Evolutionary conservation across 768 basidiomycete species (phyloP), one percentile per base, ranked within the genome.

Genomic region (Agaricus subrufescens): DNA sequence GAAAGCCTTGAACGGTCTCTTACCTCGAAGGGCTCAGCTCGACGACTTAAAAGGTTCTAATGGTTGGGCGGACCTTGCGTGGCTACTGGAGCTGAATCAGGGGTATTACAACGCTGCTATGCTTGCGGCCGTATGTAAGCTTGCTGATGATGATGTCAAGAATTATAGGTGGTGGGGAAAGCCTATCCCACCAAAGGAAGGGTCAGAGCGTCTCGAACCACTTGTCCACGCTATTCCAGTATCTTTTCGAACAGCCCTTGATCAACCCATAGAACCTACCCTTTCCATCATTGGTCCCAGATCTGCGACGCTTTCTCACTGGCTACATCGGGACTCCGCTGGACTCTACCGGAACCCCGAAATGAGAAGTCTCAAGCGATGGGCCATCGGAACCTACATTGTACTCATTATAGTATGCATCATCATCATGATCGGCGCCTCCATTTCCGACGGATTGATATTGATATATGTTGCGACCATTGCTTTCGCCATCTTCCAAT

Each of bases 41-140:
- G 23, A 30, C 0, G 60, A 63, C 53, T 52, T 63, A n/a, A 11
- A 39, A 15, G 60, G 57, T 15, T 7, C 50, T 9, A 58, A 63
- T 31, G 64, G 65, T 4, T 66, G 66, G 66, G 59, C 52, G 14
- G 66, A 67, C 45, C 56, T 67, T 19, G 64, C 66, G 3, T 66
- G 65, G 66, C 46, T 67, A 27, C 51, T 67, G 19, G 65, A 66
- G 55, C 47, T 66, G 12, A 66, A 66, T 48, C 65, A 66, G 30
- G 65, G 61, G 2, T 66, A 62, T 39, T 67, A 66, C 46, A 67
- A 67, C 46, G 58, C 64, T 7, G 64, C 62, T 4, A 51, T 59
- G 44, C 64, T 67, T 3, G 65, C 66, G 12, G 65, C 64, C 9
- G 62, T 65, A 11, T 65, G 64, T 49, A 59, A 56, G 19, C 43